Base-by-base conservation (phyloP, 164 flowering plant genomes). In the Platanus orientalis region DNA sequence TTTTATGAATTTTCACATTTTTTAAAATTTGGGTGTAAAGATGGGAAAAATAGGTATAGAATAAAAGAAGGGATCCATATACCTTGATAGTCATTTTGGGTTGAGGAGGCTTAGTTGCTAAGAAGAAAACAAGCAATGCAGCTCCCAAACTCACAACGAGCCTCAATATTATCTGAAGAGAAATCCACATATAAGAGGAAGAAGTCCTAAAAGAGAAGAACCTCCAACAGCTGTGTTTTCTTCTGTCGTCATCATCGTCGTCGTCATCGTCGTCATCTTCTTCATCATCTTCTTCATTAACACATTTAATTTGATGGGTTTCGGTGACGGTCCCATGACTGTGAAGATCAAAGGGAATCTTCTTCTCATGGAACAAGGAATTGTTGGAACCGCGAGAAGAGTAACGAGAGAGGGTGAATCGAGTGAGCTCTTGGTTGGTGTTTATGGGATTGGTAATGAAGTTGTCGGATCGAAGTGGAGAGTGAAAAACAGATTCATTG, bases 41-140 rank as follows among this genome's bases (percentile, higher is more conserved):
- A n/a, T n/a, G 26, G 28, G 48, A 19, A 48, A 9, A 17, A 49
- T 2, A 56, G 23, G 27, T n/a, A n/a, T n/a, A n/a, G n/a, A n/a
- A 26, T 23, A 0, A 23, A 6, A 11, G 7, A 54, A 26, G 6
- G 20, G 14, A 47, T 4, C 14, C 11, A 17, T 2, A 26, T 71
- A 89, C 97, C 96, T 87, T 61, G 56, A 89, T 27, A 32, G 83
- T 78, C 7, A 92, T 16, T 24, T 61, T 65, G 23, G 97, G 97
- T 14, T 81, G 69, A 12, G 96, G 90, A 1, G 96, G 98, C 55
- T 78, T 83, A 0, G 96, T 80, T 27, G 77, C 83, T 19, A 84
- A 23, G 73, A 76, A 92, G 74, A 92, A 92, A 21, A 92, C 88
- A 60, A 86, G 75, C 83, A 92, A 70, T 6, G 92, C 94, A 62